A percentile compares a stretch with the other conserved stretches of the same genome.
These are phyloP conservation scores for Lactarius trivialis DNA, from an alignment of 768 basidiomycete species.

Conservation along the genomic window DNA sequence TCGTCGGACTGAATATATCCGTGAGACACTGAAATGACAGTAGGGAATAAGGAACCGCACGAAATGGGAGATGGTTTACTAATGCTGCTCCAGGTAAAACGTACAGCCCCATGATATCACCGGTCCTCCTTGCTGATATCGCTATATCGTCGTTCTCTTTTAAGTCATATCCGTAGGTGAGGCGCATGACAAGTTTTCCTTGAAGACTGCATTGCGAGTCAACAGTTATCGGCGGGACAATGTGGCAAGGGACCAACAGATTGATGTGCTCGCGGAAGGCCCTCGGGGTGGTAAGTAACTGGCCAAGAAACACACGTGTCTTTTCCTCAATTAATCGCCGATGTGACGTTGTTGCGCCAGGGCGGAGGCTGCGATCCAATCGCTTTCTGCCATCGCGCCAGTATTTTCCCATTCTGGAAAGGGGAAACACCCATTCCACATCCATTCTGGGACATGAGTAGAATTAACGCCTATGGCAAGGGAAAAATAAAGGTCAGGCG, in stretches of 20 bases:
- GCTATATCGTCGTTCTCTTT: background rate
- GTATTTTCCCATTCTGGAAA: background rate
- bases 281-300: background rate
- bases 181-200: constrained; percentile 5
- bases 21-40: background rate
- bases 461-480: too few relatives aligned
- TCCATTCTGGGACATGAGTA: background rate
- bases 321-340: constrained; percentile 8
- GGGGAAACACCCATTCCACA: background rate
- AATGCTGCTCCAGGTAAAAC: constrained; percentile 4
- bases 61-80: constrained; percentile 12
- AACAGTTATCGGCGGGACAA: background rate
- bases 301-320: background rate
- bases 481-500: background rate
- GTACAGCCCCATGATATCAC: background rate
- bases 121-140: background rate
- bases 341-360: background rate
- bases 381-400: constrained; percentile 1
- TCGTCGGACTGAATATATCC: constrained; percentile 1
- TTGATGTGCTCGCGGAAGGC: background rate
- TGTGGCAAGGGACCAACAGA: background rate
- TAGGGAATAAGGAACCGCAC: background rate
- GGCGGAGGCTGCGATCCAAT: constrained; percentile 6
- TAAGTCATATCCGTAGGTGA: constrained; percentile 13
- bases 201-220: constrained; percentile 1